Base-by-base conservation (phyloP, 495 filamentous ascomycete species). In the Cercophora scortea region DNA sequence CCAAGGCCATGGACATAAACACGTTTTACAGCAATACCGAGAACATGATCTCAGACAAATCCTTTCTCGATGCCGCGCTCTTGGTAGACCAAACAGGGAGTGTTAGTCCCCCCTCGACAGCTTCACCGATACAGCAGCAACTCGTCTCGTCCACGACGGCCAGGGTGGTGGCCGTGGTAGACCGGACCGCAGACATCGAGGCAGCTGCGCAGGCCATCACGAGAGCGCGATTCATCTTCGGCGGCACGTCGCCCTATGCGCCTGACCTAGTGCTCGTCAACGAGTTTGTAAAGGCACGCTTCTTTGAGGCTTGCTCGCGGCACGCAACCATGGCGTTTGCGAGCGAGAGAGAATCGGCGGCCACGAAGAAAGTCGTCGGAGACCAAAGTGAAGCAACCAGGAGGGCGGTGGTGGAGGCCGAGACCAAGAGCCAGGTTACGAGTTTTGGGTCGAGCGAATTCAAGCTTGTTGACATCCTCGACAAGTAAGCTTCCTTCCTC, bases 231-330 rank as follows among this genome's bases (percentile, higher is more conserved):
- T 79, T 79, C 50, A 67, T 65, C 13, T 73, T 80, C 12, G 68
- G 70, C 6, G 79, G 79, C 2, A 63, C 61, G 2, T 78, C 76
- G 0, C 65, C 75, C 0, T 81, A 80, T 62, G 69, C 75, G 4
- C 79, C 79, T 1, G 79, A 80, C 57, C 16, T 77, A 4, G 77
- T 81, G 1, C 55, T 81, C 0, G 79, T 83, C 18, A 75, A 83
- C 48, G 78, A 81, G 56, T 81, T 74, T 53, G 68, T 65, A 6
- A 77, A 77, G 67, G 69, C 75, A 48, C 60, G 64, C 0, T 79
- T 82, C 46, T 53, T 77, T 0, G 67, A 76, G 45, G 69, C 73
- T 1, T 67, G 72, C 42, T 44, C 42, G 12, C 16, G 46, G 39
- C 52, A 55, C 16, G 56, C 53, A 4, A 50, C 39, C 10, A 18